Percentiles rank a stretch among this genome's conserved stretches.
These are phyloP conservation scores for Murraya paniculata DNA, from an alignment of 345 rosid genomes.

Conservation along the genomic window DNA sequence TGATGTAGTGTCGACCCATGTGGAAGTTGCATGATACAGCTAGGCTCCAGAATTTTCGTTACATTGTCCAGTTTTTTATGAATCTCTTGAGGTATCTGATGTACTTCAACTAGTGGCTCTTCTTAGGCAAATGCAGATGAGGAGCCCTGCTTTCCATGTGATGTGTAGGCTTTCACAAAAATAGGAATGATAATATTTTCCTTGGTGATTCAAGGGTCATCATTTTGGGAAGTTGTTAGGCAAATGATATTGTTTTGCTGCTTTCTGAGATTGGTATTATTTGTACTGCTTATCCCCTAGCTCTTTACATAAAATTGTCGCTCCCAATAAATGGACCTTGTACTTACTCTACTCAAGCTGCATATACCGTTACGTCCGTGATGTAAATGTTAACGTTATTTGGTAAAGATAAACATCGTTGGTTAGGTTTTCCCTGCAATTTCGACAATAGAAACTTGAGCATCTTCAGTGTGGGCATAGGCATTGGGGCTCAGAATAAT, in stretches of 20 bases:
- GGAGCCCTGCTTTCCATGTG: neutral
- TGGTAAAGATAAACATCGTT: neutral
- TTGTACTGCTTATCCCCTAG: neutral
- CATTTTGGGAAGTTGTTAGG: neutral
- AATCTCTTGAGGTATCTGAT: neutral
- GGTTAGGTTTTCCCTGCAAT: neutral
- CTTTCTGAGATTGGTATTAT: neutral
- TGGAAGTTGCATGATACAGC: neutral
- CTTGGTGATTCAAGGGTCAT: neutral
- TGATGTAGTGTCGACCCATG: neutral
- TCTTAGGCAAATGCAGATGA: neutral
- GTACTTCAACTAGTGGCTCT: neutral
- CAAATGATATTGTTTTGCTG: neutral
- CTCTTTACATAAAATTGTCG: neutral
- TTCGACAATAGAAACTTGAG: neutral
- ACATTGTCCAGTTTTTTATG: neutral
- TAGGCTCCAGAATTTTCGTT: neutral
- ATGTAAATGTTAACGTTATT: neutral
- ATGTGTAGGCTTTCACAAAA: neutral
- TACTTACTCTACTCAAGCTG: neutral
- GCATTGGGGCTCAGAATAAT: neutral
- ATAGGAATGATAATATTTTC: neutral
- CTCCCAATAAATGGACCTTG: neutral
- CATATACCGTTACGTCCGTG: neutral
- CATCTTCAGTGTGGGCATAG: neutral